Evolutionary conservation across 805 yeast genomes (phyloP).

Genomic region (Schizosaccharomyces osmophilus): DNA sequence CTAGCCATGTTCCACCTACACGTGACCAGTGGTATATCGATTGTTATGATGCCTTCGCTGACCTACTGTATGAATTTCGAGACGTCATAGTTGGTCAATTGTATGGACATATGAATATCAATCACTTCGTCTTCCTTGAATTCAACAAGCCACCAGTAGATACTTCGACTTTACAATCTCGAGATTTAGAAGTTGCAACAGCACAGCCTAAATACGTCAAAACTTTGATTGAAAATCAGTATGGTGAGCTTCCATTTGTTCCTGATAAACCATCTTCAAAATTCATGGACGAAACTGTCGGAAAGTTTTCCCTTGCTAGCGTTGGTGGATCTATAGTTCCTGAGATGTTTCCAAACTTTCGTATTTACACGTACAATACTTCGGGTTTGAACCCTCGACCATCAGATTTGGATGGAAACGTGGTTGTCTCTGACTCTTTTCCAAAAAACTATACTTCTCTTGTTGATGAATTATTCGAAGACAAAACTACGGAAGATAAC

Average conservation of each 20-base stretch:
- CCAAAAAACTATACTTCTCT: too few species aligned
- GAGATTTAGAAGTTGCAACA: neutral
- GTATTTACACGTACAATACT: slow-evolving; percentile 71
- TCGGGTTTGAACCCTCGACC: slow-evolving; percentile 22
- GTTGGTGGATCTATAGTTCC: slow-evolving; percentile 58
- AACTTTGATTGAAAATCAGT: slow-evolving; percentile 2
- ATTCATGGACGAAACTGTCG: slow-evolving; percentile 9
- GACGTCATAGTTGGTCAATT: slow-evolving; percentile 66
- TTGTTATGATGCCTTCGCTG: slow-evolving; percentile 48
- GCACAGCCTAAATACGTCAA: neutral
- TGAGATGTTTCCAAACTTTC: slow-evolving; percentile 57
- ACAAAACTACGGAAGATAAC: slow-evolving; percentile 4
- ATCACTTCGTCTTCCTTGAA: slow-evolving; percentile 48
- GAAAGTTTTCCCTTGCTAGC: slow-evolving; percentile 45
- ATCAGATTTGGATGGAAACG: too few species aligned
- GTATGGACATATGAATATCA: slow-evolving; percentile 77
- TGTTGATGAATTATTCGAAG: neutral
- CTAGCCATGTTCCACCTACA: slow-evolving; percentile 76
- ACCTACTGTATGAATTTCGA: slow-evolving; percentile 66
- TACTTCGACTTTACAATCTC: neutral
- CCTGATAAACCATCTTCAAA: neutral
- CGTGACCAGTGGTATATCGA: slow-evolving; percentile 50
- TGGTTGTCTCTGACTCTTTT: too few species aligned
- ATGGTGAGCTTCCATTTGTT: neutral
- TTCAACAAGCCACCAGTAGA: slow-evolving; percentile 1